phyloP scores from a whole-genome alignment of 164 flowering plant genomes.

The Platanus orientalis region DNA sequence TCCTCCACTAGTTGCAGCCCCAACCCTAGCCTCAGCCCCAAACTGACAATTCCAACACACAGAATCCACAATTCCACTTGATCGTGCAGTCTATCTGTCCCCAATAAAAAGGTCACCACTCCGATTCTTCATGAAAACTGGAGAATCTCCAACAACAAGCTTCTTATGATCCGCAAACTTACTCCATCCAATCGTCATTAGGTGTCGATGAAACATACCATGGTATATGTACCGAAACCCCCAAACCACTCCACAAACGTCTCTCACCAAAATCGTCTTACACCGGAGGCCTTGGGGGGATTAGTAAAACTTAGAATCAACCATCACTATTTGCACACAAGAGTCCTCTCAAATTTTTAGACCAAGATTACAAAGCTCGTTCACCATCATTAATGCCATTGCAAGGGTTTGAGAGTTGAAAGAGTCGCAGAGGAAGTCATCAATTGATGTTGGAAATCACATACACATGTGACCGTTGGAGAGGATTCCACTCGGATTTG shows the following conservation, averaged over 20 bases:
- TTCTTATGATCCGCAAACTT: constrained; percentile 73
- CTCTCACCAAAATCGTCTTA: constrained; percentile 47
- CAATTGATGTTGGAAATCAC: no score
- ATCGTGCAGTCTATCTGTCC: constrained; percentile 35
- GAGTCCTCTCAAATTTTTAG: constrained; percentile 59
- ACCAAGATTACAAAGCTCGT: constrained; percentile 24
- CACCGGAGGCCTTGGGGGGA: constrained; percentile 80
- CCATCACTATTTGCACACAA: constrained; percentile 42
- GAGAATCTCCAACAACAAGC: constrained; percentile 71
- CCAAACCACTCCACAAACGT: constrained; percentile 52
- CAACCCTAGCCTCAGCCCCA: no score
- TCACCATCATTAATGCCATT: neutral
- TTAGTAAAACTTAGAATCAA: constrained; percentile 59
- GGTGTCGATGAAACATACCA: constrained; percentile 73
- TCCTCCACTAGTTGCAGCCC: constrained; percentile 25
- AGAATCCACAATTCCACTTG: neutral
- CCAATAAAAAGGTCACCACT: constrained; percentile 45
- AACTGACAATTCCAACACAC: neutral
- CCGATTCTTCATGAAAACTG: constrained; percentile 50
- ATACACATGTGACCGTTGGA: no score
- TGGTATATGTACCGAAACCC: constrained; percentile 57
- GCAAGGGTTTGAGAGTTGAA: neutral
- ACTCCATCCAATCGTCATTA: constrained; percentile 91
- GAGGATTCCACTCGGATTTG: no score
- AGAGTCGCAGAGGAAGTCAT: no score